phyloP scores from a whole-genome alignment of 2,329 filamentous ascomycete genomes.

The Myotisia sp. region DNA sequence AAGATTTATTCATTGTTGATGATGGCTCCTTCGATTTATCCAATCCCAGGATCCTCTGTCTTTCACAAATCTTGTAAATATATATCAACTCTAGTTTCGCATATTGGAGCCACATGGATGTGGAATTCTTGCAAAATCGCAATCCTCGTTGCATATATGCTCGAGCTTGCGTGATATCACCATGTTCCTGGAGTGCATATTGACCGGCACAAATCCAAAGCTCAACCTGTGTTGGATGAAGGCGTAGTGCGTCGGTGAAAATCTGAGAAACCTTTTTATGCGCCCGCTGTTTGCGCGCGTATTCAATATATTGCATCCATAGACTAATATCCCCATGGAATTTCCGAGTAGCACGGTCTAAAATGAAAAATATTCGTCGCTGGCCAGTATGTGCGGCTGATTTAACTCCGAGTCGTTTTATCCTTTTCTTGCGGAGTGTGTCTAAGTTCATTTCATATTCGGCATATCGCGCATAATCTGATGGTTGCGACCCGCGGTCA shows the following conservation, averaged over 20 bases:
- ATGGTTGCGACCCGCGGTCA: conserved; percentile 58
- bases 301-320: conserved; percentile 85
- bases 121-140: conserved; percentile 68
- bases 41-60: conserved; percentile 53
- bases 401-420: conserved; percentile 64
- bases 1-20: no score
- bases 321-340: conserved; percentile 68
- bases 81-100: conserved; percentile 86
- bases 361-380: conserved; percentile 72
- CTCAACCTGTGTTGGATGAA: conserved; percentile 70
- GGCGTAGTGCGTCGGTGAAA: conserved; percentile 55
- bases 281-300: conserved; percentile 53
- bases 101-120: conserved; percentile 74
- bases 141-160: conserved; percentile 80
- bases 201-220: conserved; percentile 78
- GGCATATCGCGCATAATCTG: conserved; percentile 74
- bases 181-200: conserved; percentile 59
- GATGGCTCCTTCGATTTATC: conserved; percentile 30
- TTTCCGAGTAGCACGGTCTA: conserved; percentile 71
- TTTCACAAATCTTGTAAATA: conserved; percentile 62
- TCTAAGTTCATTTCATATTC: conserved; percentile 57
- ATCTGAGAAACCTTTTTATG: conserved; percentile 47
- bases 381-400: conserved; percentile 58
- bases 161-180: conserved; percentile 74
- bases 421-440: conserved; percentile 64